These are phyloP conservation scores for Teratosphaeria epicoccoides DNA, from an alignment of 2,329 filamentous ascomycete species.

Conservation along the genomic window DNA sequence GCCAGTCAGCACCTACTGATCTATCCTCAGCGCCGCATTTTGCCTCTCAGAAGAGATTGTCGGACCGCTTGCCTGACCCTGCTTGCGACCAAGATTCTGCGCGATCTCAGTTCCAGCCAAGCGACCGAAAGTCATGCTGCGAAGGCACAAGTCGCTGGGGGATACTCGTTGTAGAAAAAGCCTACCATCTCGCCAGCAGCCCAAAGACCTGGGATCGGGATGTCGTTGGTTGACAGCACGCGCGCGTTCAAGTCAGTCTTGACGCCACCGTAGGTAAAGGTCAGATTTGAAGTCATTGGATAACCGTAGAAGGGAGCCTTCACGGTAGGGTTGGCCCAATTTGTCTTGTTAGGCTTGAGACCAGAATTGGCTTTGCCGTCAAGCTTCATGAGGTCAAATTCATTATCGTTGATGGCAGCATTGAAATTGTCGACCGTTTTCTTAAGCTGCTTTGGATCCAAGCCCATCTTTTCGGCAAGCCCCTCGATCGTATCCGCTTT, in stretches of 20 bases:
- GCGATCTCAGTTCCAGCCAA: constrained; percentile 24
- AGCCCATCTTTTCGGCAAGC: constrained; percentile 29
- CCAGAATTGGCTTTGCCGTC: constrained; percentile 32
- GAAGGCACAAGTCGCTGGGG: constrained; percentile 25
- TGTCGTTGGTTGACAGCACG: constrained; percentile 31
- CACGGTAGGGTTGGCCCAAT: constrained; percentile 32
- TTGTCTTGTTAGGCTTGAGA: constrained; percentile 29
- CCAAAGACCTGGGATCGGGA: constrained; percentile 29
- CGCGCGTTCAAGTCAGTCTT: constrained; percentile 31
- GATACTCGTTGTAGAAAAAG: constrained; percentile 28
- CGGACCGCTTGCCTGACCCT: neutral
- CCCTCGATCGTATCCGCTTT: constrained; percentile 31
- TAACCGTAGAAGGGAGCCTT: constrained; percentile 31
- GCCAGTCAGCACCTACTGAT: neutral
- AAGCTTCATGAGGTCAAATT: constrained; percentile 33
- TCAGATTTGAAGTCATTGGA: constrained; percentile 20
- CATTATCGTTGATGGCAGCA: constrained; percentile 29
- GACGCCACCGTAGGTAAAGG: constrained; percentile 29
- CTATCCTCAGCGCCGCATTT: neutral
- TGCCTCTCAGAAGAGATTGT: constrained; percentile 2
- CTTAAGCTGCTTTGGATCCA: constrained; percentile 28
- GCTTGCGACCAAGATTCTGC: constrained; percentile 11
- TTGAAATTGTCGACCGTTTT: constrained; percentile 33
- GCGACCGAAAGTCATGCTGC: constrained; percentile 25
- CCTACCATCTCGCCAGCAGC: constrained; percentile 27